These are phyloP conservation scores for Alectoria sarmentosa DNA, from an alignment of 495 filamentous ascomycete genomes.

Conservation along the genomic window DNA sequence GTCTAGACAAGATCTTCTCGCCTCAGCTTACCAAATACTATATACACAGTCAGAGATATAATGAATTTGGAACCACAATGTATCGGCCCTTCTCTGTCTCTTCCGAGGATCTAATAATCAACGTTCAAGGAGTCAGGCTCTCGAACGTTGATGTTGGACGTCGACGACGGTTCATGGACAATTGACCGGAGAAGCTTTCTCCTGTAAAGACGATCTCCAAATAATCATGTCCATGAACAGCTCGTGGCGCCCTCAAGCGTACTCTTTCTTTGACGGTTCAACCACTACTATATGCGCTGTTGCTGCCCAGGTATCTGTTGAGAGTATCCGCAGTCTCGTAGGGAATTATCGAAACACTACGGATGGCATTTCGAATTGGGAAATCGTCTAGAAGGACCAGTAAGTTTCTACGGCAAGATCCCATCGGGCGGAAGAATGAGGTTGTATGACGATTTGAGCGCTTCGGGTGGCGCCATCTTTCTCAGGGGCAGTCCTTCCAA, in stretches of 20 bases:
- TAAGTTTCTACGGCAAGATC: constrained; percentile 6
- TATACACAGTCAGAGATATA: not conserved
- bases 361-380: not conserved
- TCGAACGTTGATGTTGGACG: not conserved
- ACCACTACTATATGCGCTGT: constrained; percentile 5
- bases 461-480: constrained; percentile 12
- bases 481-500: constrained; percentile 8
- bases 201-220: constrained; percentile 7
- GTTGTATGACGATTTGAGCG: constrained; percentile 9
- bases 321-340: not conserved
- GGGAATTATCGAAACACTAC: not conserved
- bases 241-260: constrained; percentile 8
- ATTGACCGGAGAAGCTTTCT: not conserved
- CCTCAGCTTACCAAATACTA: not conserved
- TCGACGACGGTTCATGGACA: not conserved
- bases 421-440: constrained; percentile 3
- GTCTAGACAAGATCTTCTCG: not conserved
- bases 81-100: not conserved
- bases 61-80: not conserved
- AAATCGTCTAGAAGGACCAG: not conserved
- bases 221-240: constrained; percentile 1
- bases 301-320: not conserved
- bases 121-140: not conserved
- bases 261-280: not conserved
- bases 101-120: not conserved